Base-by-base conservation (phyloP, 2,329 filamentous ascomycete genomes). In the Alternaria brassicicola region DNA sequence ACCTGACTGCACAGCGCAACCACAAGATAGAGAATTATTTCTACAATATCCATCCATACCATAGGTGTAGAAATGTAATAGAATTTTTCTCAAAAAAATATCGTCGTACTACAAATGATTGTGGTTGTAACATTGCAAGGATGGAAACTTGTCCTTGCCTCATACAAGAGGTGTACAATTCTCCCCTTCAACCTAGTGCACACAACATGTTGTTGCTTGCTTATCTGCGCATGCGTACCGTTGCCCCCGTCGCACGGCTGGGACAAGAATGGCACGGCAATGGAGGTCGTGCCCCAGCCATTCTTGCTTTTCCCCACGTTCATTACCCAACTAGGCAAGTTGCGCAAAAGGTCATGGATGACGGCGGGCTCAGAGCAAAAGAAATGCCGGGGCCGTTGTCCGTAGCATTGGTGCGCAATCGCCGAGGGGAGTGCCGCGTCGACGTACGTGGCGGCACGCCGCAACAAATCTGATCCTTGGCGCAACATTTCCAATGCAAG, bases 301-400 rank as follows among this genome's bases (percentile, higher is more conserved):
- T 21, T 46, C 43, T 46, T 46, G 43, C 28, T 46, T 46, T 46
- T 33, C 13, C 28, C 3, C 23, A 42, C 6, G 4, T 15, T n/a
- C 30, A 15, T 46, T 54, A 25, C 60, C 54, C 36, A 48, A 61
- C 49, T 31, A 38, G 57, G 60, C 49, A 63, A 49, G 41, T 52
- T 23, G 10, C 19, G 31, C 38, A 25, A 26, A 26, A 25, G 47
- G 26, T 35, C 53, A 53, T 63, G 15, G 60, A 61, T 63, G 23
- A 38, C 60, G 46, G 60, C 60, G 60, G 60, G 53, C 57, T 46
- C 60, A 35, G 47, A 41, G 35, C 48, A 50, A 31, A 30, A 61
- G 35, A 61, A 52, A 49, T 55, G 50, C 60, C 60, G 60, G 56
- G 42, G 38, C 55, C 55, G 55, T 47, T 38, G 42, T 48, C 42